Evolutionary conservation across 2,329 filamentous ascomycete genomes (phyloP).

Genomic region (Pseudocercospora musae): DNA sequence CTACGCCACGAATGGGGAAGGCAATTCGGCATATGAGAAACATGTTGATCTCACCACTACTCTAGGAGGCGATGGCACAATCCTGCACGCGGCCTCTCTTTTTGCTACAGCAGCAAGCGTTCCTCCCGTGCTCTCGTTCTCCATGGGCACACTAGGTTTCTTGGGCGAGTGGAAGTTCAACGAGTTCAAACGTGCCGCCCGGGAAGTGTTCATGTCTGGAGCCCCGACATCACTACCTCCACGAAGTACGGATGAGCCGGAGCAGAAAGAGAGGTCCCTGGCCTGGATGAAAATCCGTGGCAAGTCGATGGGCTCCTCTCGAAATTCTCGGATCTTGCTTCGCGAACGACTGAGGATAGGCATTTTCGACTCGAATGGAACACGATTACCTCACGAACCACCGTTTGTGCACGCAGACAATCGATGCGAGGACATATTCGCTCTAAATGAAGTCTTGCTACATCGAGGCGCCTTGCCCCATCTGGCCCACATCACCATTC

Average conservation of each 20-base stretch:
- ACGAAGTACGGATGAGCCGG: slow-evolving; percentile 23
- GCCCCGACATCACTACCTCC: slow-evolving; percentile 37
- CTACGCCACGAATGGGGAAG: slow-evolving; percentile 48
- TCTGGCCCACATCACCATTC: slow-evolving; percentile 87
- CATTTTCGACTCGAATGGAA: slow-evolving; percentile 70
- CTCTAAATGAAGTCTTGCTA: slow-evolving; percentile 93
- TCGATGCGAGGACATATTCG: slow-evolving; percentile 54
- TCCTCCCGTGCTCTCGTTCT: slow-evolving; percentile 89
- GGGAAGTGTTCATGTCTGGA: slow-evolving; percentile 86
- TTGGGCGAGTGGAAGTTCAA: slow-evolving; percentile 94
- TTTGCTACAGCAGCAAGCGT: slow-evolving; percentile 80
- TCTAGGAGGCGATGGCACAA: slow-evolving; percentile 89
- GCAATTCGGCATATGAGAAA: slow-evolving; percentile 59
- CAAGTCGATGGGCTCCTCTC: slow-evolving; percentile 72
- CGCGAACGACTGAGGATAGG: slow-evolving; percentile 84
- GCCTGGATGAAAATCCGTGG: slow-evolving; percentile 73
- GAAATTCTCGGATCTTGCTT: slow-evolving; percentile 77
- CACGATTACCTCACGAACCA: slow-evolving; percentile 37
- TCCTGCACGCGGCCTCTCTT: slow-evolving; percentile 78
- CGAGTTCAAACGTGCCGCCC: slow-evolving; percentile 87
- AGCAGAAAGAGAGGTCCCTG: slow-evolving; percentile 17
- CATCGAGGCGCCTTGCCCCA: slow-evolving; percentile 89
- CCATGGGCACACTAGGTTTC: slow-evolving; percentile 94
- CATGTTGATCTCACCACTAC: slow-evolving; percentile 89
- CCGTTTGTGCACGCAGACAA: slow-evolving; percentile 32